Evolutionary conservation across 2,329 filamentous ascomycete genomes (phyloP), one percentile per base, ranked within the genome.

Genomic region (Pyrenochaeta sp.): DNA sequence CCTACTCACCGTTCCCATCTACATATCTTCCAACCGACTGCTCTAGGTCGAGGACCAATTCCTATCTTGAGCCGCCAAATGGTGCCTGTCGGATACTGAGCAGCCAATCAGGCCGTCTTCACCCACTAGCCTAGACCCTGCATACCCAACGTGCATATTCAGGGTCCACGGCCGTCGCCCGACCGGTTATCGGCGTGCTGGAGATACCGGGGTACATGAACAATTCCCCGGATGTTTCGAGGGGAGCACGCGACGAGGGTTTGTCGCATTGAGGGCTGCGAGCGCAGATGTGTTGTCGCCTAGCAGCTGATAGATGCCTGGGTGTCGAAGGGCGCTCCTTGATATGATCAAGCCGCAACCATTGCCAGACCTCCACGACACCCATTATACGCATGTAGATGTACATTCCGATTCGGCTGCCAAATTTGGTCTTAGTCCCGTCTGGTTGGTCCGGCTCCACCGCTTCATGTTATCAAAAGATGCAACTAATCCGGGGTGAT

Each of bases 401-500:
- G 13, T 13, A 9, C 2, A 35, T 35, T 14, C 26, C 27, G 20
- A 32, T 27, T 38, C 23, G 41, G 43, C 32, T 41, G 28, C 40
- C 35, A 31, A n/a, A 26, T 35, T 29, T 31, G 21, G 20, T 30
- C n/a, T 15, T 19, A 37, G 18, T 44, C 22, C 29, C 20, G 26
- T 31, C 24, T 24, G 21, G 44, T 29, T 47, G 35, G 43, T 17
- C 48, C 40, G 42, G 45, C 50, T 55, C 44, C 51, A 50, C 40
- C 41, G 52, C 43, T 44, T 60, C 51, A 49, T 41, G 40, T 52
- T 60, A 63, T 63, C 53, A 55, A 43, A 39, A 44, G 29, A 27
- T 55, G 48, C 53, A 58, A 54, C 60, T 63, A 58, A 61, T 59
- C 60, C 52, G 56, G 61, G 57, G 55, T 41, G 46, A 54, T 45